Percentiles rank a stretch among this genome's conserved stretches.
These are phyloP conservation scores for Ustilaginoidea virens DNA, from an alignment of 2,329 filamentous ascomycete species.

Conservation along the genomic window DNA sequence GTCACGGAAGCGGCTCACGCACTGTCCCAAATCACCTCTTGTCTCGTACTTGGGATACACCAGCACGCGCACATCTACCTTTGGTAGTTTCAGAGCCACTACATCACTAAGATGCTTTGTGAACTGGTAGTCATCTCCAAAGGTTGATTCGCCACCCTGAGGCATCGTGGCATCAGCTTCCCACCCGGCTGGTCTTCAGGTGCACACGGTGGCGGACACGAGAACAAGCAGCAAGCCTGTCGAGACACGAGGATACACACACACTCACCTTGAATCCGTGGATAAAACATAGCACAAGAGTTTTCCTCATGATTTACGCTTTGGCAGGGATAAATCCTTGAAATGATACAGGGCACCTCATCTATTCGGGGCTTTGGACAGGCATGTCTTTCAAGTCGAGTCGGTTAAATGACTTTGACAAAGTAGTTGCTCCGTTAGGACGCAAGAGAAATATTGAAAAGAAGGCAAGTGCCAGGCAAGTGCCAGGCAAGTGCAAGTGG, in stretches of 20 bases:
- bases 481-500: too few species aligned
- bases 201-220: too few species aligned
- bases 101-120: slow-evolving; percentile 54
- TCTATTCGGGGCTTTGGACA: too few species aligned
- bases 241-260: neutral
- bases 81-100: slow-evolving; percentile 50
- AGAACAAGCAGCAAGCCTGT: too few species aligned
- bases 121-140: slow-evolving; percentile 49
- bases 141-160: slow-evolving; percentile 64
- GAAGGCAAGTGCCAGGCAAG: too few species aligned
- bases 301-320: slow-evolving; percentile 66
- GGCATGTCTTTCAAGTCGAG: neutral
- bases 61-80: slow-evolving; percentile 48
- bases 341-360: too few species aligned
- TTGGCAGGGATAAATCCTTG: too few species aligned
- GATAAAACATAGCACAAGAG: slow-evolving; percentile 67
- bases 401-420: too few species aligned
- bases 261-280: slow-evolving; percentile 65
- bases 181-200: too few species aligned
- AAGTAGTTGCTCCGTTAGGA: too few species aligned
- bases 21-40: slow-evolving; percentile 57
- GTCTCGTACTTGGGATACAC: slow-evolving; percentile 76
- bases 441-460: too few species aligned
- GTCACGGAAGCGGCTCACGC: slow-evolving; percentile 58
- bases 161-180: too few species aligned